Evolutionary conservation across 495 filamentous ascomycete genomes (phyloP).

Genomic region (Endocarpon pusillum): DNA sequence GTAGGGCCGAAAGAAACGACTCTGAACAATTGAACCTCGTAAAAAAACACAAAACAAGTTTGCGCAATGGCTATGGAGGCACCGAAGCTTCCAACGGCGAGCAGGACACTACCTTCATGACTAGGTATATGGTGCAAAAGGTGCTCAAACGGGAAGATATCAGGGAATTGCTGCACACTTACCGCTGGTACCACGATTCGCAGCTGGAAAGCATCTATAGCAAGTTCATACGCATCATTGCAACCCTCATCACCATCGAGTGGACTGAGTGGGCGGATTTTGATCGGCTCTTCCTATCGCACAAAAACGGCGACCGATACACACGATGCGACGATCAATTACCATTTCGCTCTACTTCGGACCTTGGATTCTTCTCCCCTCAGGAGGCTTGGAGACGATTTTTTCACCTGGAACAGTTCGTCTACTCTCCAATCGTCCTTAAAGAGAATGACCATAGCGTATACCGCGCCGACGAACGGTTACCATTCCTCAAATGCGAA

Average conservation of each 20-base stretch:
- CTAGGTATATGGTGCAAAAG: too few relatives aligned
- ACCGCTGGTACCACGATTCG: too few relatives aligned
- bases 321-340: background rate
- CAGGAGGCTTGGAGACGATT: background rate
- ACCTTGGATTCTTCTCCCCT: background rate
- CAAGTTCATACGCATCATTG: background rate
- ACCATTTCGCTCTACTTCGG: background rate
- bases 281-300: background rate
- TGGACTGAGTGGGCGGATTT: background rate
- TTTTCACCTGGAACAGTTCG: constrained; percentile 8
- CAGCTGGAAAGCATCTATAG: too few relatives aligned
- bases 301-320: background rate
- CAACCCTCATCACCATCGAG: background rate
- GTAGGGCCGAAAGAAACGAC: too few relatives aligned
- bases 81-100: too few relatives aligned
- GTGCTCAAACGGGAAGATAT: too few relatives aligned
- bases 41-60: too few relatives aligned
- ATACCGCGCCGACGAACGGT: constrained; percentile 3
- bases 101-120: too few relatives aligned
- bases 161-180: too few relatives aligned
- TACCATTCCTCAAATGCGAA: constrained; percentile 8
- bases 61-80: too few relatives aligned
- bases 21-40: too few relatives aligned
- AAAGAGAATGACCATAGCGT: constrained; percentile 3
- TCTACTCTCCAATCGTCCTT: constrained; percentile 9